phyloP scores from a whole-genome alignment of 257 asterid species.

The Cruciata laevipes region DNA sequence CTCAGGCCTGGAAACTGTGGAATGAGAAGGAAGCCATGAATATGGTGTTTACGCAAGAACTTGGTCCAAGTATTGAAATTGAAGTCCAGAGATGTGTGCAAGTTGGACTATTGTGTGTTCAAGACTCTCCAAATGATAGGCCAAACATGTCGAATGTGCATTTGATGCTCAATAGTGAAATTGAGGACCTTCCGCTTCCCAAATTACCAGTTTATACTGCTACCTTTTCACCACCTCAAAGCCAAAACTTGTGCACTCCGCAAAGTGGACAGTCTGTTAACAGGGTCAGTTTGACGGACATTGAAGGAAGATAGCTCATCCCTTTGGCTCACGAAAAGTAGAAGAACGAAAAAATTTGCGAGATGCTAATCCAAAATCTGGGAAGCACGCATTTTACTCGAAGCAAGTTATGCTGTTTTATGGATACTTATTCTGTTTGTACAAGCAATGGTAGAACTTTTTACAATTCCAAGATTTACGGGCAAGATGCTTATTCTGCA shows the following conservation, averaged over 20 bases:
- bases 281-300: slow-evolving; percentile 23
- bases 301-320: slow-evolving; percentile 32
- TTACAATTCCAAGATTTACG: no score
- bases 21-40: slow-evolving; percentile 21
- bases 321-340: no score
- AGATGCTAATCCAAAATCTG: no score
- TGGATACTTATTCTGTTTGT: no score
- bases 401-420: no score
- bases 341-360: no score
- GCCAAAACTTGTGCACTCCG: slow-evolving; percentile 20
- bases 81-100: slow-evolving; percentile 49
- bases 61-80: slow-evolving; percentile 5
- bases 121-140: slow-evolving; percentile 43
- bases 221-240: not conserved
- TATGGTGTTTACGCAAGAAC: slow-evolving; percentile 36
- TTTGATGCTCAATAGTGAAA: slow-evolving; percentile 47
- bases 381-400: no score
- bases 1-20: slow-evolving; percentile 53
- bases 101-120: slow-evolving; percentile 15
- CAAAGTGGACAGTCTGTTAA: slow-evolving; percentile 31
- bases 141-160: slow-evolving; percentile 42
- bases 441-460: no score
- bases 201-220: slow-evolving; percentile 30
- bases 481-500: no score
- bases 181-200: slow-evolving; percentile 38